Conservation (phyloP, 2,329 filamentous ascomycete genomes). For the Colletotrichum sp. region DNA sequence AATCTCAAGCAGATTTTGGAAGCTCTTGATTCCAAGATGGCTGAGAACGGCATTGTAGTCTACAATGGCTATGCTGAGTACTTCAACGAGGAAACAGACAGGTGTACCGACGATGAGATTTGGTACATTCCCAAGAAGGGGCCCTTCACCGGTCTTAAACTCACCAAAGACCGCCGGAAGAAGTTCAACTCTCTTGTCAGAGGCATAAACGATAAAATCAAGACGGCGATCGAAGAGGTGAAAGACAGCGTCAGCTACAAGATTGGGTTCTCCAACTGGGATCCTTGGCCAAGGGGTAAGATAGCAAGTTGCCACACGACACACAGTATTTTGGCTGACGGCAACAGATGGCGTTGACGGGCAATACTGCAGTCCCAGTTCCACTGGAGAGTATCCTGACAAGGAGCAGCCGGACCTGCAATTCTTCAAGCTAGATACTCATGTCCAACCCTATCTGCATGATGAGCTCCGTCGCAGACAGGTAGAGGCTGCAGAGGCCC, state of each 20-base stretch:
- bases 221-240: conserved; percentile 28
- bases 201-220: conserved; percentile 30
- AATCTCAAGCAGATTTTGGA: conserved; percentile 27
- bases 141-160: conserved; percentile 21
- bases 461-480: background rate
- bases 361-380: background rate
- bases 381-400: background rate
- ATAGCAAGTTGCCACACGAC: background rate
- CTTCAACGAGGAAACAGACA: conserved; percentile 29
- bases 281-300: background rate
- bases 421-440: background rate
- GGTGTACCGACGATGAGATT: conserved; percentile 19
- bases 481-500: background rate
- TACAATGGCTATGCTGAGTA: conserved; percentile 33
- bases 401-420: background rate
- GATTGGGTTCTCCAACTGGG: conserved; percentile 33
- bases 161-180: conserved; percentile 29
- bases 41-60: conserved; percentile 30
- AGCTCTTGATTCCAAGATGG: conserved; percentile 27
- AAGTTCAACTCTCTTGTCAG: conserved; percentile 30
- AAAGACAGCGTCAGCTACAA: conserved; percentile 21
- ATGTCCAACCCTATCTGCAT: background rate
- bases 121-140: conserved; percentile 1
- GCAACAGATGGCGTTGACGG: background rate
- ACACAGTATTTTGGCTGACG: background rate